Conservation (phyloP, 192 early-diverging fungal species). For the Chytriomyces sp. region DNA sequence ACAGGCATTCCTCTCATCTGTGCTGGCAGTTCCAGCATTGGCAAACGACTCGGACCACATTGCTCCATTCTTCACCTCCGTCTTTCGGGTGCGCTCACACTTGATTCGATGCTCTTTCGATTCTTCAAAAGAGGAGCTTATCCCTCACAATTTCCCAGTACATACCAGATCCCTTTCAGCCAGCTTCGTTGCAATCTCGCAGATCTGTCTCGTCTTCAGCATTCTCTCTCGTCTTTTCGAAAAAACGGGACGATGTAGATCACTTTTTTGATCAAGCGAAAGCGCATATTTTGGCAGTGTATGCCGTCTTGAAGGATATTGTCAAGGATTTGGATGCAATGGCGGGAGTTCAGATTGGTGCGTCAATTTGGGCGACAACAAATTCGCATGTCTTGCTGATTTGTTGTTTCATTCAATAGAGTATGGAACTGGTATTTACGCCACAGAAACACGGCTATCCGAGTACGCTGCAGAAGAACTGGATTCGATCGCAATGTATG, state of each 20-base stretch:
- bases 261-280: slow-evolving; percentile 26
- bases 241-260: slow-evolving; percentile 21
- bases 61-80: neutral
- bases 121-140: too few species aligned
- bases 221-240: slow-evolving; percentile 27
- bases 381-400: neutral
- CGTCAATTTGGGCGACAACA: neutral
- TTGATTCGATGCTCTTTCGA: too few species aligned
- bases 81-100: neutral
- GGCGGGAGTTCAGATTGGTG: slow-evolving; percentile 24
- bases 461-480: neutral
- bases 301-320: neutral
- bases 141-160: neutral
- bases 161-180: neutral
- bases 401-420: neutral
- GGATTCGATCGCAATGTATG: neutral
- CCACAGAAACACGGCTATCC: neutral
- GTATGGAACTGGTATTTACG: neutral
- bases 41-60: neutral
- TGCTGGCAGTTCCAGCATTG: neutral
- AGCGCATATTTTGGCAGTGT: slow-evolving; percentile 11
- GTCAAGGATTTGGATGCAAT: slow-evolving; percentile 20
- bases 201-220: slow-evolving; percentile 10
- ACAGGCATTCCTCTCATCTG: neutral
- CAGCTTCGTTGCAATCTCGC: neutral